Base-by-base conservation (phyloP, 75 land plant genomes). In the Selaginella tamariscina region DNA sequence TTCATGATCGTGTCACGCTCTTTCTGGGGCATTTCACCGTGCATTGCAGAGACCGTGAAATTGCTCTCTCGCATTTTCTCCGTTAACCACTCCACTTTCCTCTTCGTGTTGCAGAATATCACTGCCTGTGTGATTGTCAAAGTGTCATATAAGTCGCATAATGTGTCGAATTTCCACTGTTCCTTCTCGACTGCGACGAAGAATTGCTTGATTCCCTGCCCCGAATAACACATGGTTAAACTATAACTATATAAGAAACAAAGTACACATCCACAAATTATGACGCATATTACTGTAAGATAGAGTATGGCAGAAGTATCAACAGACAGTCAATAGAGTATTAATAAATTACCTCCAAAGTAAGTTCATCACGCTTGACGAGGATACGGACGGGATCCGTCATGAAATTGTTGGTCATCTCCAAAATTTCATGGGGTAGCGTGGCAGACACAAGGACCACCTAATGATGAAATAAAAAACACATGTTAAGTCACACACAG, bases 341-440 rank as follows among this genome's bases (percentile, higher is more conserved):
- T n/a, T n/a, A n/a, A n/a, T n/a, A n/a, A n/a, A n/a, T 54, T 65
- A 86, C 94, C 87, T 89, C 95, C 27, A 89, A 66, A 0, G 96
- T 90, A 84, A 87, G 81, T 56, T 89, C 98, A 89, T 94, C 98
- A 85, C 98, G 95, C 71, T 94, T 94, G 33, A 94, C 95, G 68
- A 94, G 96, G 30, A 94, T 87, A 65, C 91, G 74, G 0, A 94
- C 81, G 64, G 96, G 96, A 76, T 95, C 92, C 13, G 96, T 95
- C 99, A 95, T 95, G 66, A 95, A 95, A 32, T 95, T 95, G 75
- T 72, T 90, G 27, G 99, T 95, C 71, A 95, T 95, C 81, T 95
- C 99, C 82, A 95, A 70, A 62, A 90, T 90, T 75, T 95, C 99
- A 77, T 90, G 88, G 54, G 99, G 96, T 67, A 95, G 74, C 1